Evolutionary conservation across 2,329 filamentous ascomycete genomes (phyloP), one percentile per base, ranked within the genome.

Genomic region (Ophiostoma novo-ulmi): DNA sequence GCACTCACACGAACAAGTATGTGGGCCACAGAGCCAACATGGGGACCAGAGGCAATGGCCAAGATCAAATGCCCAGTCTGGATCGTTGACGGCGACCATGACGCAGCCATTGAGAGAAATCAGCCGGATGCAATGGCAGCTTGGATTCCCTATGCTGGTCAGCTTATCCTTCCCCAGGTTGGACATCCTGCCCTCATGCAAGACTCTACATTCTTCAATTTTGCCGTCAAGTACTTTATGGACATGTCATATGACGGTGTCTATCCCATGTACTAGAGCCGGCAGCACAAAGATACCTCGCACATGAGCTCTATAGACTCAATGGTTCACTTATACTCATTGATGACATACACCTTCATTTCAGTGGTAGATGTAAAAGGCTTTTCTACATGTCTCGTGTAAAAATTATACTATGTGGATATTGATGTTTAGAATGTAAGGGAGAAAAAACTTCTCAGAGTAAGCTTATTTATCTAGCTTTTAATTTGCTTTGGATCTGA

Each of bases 191-290:
- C 65, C 17, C 39, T 67, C 13, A 20, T 67, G 39, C 39, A 67
- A 52, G 65, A 52, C 41, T 26, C 65, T 20, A 26, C 11, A 5
- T 52, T 67, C 14, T 67, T 67, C 13, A 52, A 67, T 22, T 67
- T 67, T 36, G 65, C 26, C n/a, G 65, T 67, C 65, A 48, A 67
- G 65, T 67, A 67, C 41, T 67, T 67, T 48, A 67, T 67, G 39
- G 65, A 67, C 22, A 67, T 67, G 65, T 10, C 39, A n/a, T 67
- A 67, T n/a, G 39, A 67, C 17, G 65, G 65, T 52, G 39, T 67
- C n/a, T 67, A 67, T 44, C 65, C 65, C 7, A 52, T 52, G n/a
- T 48, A 67, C 22, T 67, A 67, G 65, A 10, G 41, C 41, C 14
- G 4, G 22, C 44, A 48, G 17, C 17, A 48, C 44, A n/a, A 2